These are phyloP conservation scores for Stylosanthes scabra DNA, from an alignment of 331 rosid genomes.

Conservation along the genomic window DNA sequence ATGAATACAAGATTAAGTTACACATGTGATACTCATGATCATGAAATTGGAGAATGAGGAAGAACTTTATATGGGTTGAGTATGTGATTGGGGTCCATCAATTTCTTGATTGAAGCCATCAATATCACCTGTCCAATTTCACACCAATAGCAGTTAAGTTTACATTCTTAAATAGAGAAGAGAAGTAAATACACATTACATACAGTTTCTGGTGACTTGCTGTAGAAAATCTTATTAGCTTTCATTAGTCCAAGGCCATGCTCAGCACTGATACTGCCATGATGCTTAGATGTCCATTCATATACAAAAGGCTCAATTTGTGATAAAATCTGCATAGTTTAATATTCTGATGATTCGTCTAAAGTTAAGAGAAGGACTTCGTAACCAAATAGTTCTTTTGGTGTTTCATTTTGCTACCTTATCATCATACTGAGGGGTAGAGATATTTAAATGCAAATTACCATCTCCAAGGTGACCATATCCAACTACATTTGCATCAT, in stretches of 20 bases:
- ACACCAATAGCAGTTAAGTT: not conserved
- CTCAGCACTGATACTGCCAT: slow-evolving; percentile 93
- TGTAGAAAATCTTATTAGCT: slow-evolving; percentile 83
- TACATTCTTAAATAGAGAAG: slow-evolving; percentile 22
- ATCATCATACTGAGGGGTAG: slow-evolving; percentile 75
- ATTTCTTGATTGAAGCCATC: slow-evolving; percentile 87
- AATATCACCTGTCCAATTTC: slow-evolving; percentile 70
- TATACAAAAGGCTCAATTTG: slow-evolving; percentile 95
- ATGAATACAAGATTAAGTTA: slow-evolving; percentile 25
- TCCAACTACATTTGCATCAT: slow-evolving; percentile 70
- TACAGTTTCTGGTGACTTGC: slow-evolving; percentile 74
- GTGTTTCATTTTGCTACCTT: slow-evolving; percentile 53
- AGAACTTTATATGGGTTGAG: slow-evolving; percentile 98
- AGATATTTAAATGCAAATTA: slow-evolving; percentile 91
- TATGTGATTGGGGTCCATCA: slow-evolving; percentile 86
- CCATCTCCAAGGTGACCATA: slow-evolving; percentile 97
- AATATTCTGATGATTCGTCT: slow-evolving; percentile 12
- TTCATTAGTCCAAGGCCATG: slow-evolving; percentile 97
- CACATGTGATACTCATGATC: slow-evolving; percentile 46
- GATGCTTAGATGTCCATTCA: slow-evolving; percentile 89
- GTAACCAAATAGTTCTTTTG: slow-evolving; percentile 22
- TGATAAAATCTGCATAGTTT: slow-evolving; percentile 64
- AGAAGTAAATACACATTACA: slow-evolving; percentile 40
- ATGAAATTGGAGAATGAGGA: slow-evolving; percentile 60
- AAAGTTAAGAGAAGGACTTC: slow-evolving; percentile 19